Base-by-base conservation (phyloP, 352 stramenopile genomes). In the Pythium vanterpoolii region DNA sequence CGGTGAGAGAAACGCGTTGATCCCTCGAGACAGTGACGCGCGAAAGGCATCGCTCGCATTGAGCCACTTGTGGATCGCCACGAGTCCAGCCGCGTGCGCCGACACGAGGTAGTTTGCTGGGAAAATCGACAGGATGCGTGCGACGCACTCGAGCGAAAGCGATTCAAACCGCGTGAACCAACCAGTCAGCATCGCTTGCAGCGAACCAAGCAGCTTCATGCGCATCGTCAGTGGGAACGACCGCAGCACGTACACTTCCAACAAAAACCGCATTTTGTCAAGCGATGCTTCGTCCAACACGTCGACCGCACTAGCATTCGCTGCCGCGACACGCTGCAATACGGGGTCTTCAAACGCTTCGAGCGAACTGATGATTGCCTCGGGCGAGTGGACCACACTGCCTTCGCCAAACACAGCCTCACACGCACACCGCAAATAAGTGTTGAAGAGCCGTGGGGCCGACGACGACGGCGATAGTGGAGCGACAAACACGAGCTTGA, bases 201-300 rank as follows among this genome's bases (percentile, higher is more conserved):
- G 33, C 3, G 80, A 66, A 39, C 59, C 60, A 28, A 89, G 73
- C 57, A 80, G 76, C 30, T 78, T 76, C 23, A 59, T 68, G 38
- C 77, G 74, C 45, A 88, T 88, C 11, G 72, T 73, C 43, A 89
- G 72, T 16, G 83, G 76, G 52, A 90, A 93, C 26, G 85, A 93
- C 6, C 75, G 79, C 67, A 92, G 72, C 6, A 89, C 79, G 59
- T 91, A 79, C 2, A 90, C 73, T 30, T 90, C 77, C 38, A 93
- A 68, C 30, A 91, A 72, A 67, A 88, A 86, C 3, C 83, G 81
- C 10, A 90, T 59, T 11, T 56, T 69, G 10, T 89, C 70, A 3
- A 90, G 60, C 9, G 76, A 77, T 2, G 33, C 33, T 8, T 62
- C 58, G 43, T 69, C 73, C 21, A 89, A 47, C 14, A 26, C 26